phyloP scores from a whole-genome alignment of 345 rosid genomes.

The Arabidopsis thaliana region TAIR10.1 NC_003071.7:18586001-18586500 shows the following conservation, averaged over 20 bases:
- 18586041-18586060: conserved; percentile 18
- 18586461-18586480: conserved; percentile 60
- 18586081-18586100: conserved; percentile 63
- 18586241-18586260: conserved; percentile 57
- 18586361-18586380: conserved; percentile 27
- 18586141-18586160: conserved; percentile 49
- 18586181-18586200: background rate
- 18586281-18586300: conserved; percentile 57
- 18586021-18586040: background rate
- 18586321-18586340: background rate
- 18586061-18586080: conserved; percentile 67
- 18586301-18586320: conserved; percentile 13
- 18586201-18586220: conserved; percentile 1
- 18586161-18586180: background rate
- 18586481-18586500: conserved; percentile 55
- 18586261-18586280: conserved; percentile 62
- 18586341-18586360: background rate
- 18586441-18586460: conserved; percentile 67
- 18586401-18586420: conserved; percentile 49
- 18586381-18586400: background rate
- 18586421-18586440: conserved; percentile 61
- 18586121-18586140: conserved; percentile 69
- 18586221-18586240: conserved; percentile 78
- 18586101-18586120: conserved; percentile 63
- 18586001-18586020: background rate